These are phyloP conservation scores for Athelia sp. DNA, from an alignment of 1,284 basidiomycete genomes.

Conservation along the genomic window DNA sequence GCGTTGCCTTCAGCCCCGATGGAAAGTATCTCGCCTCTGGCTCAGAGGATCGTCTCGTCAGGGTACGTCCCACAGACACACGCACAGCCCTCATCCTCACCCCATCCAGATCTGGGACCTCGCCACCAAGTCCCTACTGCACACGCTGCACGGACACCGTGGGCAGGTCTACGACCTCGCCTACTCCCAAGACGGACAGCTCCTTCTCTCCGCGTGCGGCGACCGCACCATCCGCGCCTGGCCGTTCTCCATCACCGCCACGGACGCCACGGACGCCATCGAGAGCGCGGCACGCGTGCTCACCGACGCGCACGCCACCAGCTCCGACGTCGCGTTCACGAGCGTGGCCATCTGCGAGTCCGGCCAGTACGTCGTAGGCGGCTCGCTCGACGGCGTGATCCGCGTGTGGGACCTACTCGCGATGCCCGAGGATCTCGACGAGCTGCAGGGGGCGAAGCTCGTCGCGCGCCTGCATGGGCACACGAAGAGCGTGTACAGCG, in stretches of 20 bases:
- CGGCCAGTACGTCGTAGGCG: slow-evolving; percentile 77
- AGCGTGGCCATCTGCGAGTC: slow-evolving; percentile 46
- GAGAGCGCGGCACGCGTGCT: slow-evolving; percentile 54
- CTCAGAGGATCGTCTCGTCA: slow-evolving; percentile 24
- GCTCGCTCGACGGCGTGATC: slow-evolving; percentile 79
- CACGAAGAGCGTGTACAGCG: slow-evolving; percentile 81
- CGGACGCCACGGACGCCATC: slow-evolving; percentile 7
- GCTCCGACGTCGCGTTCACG: slow-evolving; percentile 20
- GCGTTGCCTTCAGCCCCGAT: slow-evolving; percentile 26
- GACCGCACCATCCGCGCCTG: slow-evolving; percentile 87
- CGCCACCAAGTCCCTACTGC: slow-evolving; percentile 20
- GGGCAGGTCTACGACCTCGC: slow-evolving; percentile 75
- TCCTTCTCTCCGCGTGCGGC: slow-evolving; percentile 83
- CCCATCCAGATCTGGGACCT: slow-evolving; percentile 20
- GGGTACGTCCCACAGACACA: slow-evolving; percentile 14
- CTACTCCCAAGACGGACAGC: slow-evolving; percentile 76
- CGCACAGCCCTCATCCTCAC: not conserved
- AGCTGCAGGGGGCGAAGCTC: slow-evolving; percentile 50
- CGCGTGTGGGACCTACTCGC: slow-evolving; percentile 77
- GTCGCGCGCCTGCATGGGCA: slow-evolving; percentile 78
- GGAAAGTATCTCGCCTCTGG: slow-evolving; percentile 23
- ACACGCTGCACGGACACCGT: slow-evolving; percentile 21
- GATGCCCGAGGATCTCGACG: not conserved
- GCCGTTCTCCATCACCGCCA: slow-evolving; percentile 54
- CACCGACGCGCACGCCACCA: slow-evolving; percentile 29